These are phyloP conservation scores for Hypoxylon perforatum DNA, from an alignment of 495 filamentous ascomycete genomes.

Conservation along the genomic window DNA sequence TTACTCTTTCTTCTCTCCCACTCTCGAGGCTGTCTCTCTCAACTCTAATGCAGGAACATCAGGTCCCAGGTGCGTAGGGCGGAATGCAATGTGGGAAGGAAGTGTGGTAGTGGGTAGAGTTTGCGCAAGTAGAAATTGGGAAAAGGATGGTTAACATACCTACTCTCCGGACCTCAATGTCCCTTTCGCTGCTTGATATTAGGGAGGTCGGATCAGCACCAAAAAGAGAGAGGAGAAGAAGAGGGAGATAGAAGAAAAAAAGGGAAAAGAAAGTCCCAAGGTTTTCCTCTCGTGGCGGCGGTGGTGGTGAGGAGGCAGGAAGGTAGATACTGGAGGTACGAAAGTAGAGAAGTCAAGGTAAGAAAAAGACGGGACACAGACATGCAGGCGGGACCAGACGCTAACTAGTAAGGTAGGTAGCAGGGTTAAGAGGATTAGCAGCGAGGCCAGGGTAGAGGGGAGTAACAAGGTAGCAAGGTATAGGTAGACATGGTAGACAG, in stretches of 20 bases:
- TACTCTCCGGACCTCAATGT: conserved; percentile 51
- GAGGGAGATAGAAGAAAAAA: conserved; percentile 47
- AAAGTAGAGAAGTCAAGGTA: conserved; percentile 50
- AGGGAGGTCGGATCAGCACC: conserved; percentile 51
- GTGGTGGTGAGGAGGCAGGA: conserved; percentile 54
- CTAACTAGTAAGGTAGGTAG: conserved; percentile 43
- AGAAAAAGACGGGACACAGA: conserved; percentile 48
- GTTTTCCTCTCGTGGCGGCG: conserved; percentile 54
- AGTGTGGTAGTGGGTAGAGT: conserved; percentile 43
- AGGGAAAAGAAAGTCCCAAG: conserved; percentile 48
- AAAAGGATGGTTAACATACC: conserved; percentile 47
- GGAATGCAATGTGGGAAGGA: conserved; percentile 41
- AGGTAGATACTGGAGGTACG: conserved; percentile 52
- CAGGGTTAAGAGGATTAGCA: conserved; percentile 21
- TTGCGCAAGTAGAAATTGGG: conserved; percentile 45
- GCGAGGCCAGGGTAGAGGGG: conserved; percentile 11
- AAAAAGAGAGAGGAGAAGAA: conserved; percentile 45
- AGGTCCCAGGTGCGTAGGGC: conserved; percentile 49
- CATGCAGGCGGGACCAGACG: conserved; percentile 44
- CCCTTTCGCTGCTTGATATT: conserved; percentile 46
- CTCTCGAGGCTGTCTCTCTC: conserved; percentile 44
- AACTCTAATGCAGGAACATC: conserved; percentile 57
- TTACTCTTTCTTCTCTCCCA: conserved; percentile 17
- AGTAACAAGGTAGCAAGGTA: conserved; percentile 17
- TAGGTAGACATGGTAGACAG: background rate